phyloP scores from a whole-genome alignment of 306 rosid species.

The Citrullus colocynthis region DNA sequence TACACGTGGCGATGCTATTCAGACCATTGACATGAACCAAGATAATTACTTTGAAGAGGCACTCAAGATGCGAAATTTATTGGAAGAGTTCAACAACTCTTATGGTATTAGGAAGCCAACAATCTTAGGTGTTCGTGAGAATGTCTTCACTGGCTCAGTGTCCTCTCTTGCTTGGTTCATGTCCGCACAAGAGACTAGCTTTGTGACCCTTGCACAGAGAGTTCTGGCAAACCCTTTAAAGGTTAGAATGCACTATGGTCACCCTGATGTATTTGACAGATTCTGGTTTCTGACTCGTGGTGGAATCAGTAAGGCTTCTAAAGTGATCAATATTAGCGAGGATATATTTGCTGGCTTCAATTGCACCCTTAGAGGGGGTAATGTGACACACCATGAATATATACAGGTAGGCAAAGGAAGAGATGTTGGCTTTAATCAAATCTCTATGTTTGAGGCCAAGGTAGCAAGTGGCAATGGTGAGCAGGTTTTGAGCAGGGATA shows the following conservation, averaged over 20 bases:
- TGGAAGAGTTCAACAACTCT: slow-evolving; percentile 54
- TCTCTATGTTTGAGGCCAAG: slow-evolving; percentile 94
- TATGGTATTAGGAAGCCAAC: slow-evolving; percentile 76
- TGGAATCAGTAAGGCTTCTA: slow-evolving; percentile 91
- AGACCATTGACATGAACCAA: slow-evolving; percentile 96
- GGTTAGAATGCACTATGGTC: slow-evolving; percentile 96
- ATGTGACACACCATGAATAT: slow-evolving; percentile 94
- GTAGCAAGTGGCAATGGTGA: slow-evolving; percentile 94
- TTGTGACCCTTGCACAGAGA: slow-evolving; percentile 90
- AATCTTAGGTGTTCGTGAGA: slow-evolving; percentile 91
- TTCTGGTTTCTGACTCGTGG: slow-evolving; percentile 89
- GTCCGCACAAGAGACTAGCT: slow-evolving; percentile 90
- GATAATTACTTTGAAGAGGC: slow-evolving; percentile 95
- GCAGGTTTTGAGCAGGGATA: slow-evolving; percentile 86
- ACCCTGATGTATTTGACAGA: slow-evolving; percentile 88
- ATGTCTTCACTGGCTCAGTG: slow-evolving; percentile 89
- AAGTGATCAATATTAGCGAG: slow-evolving; percentile 87
- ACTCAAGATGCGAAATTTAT: slow-evolving; percentile 85
- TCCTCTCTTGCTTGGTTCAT: slow-evolving; percentile 98
- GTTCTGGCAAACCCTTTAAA: slow-evolving; percentile 89
- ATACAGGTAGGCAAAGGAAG: slow-evolving; percentile 96
- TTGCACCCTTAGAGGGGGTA: slow-evolving; percentile 88
- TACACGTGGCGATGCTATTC: slow-evolving; percentile 89
- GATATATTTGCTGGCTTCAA: slow-evolving; percentile 96
- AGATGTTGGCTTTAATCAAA: slow-evolving; percentile 91